Evolutionary conservation across 441 rosid genomes (phyloP), one percentile per base, ranked within the genome.

Genomic region (Erysimum cheiri): DNA sequence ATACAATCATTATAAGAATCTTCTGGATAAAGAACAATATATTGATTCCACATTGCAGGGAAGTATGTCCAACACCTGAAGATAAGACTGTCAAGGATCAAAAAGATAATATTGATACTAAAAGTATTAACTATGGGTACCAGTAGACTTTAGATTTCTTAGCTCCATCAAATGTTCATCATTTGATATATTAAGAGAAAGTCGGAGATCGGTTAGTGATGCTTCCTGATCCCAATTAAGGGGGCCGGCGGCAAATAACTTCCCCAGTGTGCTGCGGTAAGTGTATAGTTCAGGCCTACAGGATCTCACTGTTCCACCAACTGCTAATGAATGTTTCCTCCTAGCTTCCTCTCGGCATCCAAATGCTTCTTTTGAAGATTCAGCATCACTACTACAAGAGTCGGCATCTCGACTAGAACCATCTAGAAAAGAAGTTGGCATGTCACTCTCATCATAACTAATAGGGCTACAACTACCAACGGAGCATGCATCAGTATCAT

Each of bases 221-320:
- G 73, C 68, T 84, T 90, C 93, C 74, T 82, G 89, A 72, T 87
- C 96, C 96, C 98, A 88, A 74, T 81, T 87, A 57, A 90, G 57
- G 60, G 90, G 85, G 46, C 96, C 95, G 57, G 92, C 87, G 60
- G 83, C 87, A 74, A 77, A 83, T 59, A 85, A 70, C 35, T 83
- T 87, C 72, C 59, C 78, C 54, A 85, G 67, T 32, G 86, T 75
- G 59, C 78, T 76, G 47, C 81, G 83, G 75, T 88, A 87, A 41
- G 85, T 87, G 72, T 76, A 85, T 68, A 88, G 72, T 71, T 91
- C 97, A 71, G 81, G 70, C 72, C 89, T 86, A 84, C 80, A 88
- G 17, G 81, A 73, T 68, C 74, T 72, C 65, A 44, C 74, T 19
- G 77, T 77, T 49, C 68, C 59, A 77, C 69, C 82, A 24, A 65